Percentiles rank a stretch among this genome's conserved stretches.
Conservation (phyloP, 2,329 filamentous ascomycete species). For the Verticillium longisporum region DNA sequence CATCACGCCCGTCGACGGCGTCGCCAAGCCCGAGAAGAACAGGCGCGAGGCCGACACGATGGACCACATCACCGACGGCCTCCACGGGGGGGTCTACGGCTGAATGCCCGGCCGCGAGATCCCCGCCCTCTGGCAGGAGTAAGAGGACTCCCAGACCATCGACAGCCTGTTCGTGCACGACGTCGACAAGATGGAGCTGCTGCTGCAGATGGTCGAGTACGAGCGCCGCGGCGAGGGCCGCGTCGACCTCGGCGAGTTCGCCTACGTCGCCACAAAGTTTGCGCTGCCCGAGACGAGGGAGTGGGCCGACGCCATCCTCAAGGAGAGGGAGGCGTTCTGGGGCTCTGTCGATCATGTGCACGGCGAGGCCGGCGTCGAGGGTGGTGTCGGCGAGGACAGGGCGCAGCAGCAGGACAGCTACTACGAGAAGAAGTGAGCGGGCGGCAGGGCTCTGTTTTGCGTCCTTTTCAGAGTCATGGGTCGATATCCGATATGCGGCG, state of each 20-base stretch:
- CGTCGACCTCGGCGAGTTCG: conserved; percentile 81
- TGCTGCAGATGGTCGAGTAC: conserved; percentile 95
- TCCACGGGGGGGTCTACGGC: conserved; percentile 71
- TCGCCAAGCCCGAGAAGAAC: conserved; percentile 82
- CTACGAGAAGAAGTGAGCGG: conserved; percentile 25
- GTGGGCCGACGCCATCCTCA: conserved; percentile 72
- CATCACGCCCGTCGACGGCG: conserved; percentile 86
- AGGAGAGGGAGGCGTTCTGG: conserved; percentile 73
- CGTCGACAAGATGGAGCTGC: conserved; percentile 91
- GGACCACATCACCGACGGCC: conserved; percentile 72
- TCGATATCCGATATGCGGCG: not conserved
- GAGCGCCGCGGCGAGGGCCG: conserved; percentile 62
- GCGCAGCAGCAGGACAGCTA: conserved; percentile 41
- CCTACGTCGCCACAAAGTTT: conserved; percentile 68
- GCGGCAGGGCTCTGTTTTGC: not conserved
- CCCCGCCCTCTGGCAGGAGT: conserved; percentile 83
- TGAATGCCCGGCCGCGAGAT: conserved; percentile 65
- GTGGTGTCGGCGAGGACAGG: conserved; percentile 27
- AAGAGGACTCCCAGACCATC: conserved; percentile 77
- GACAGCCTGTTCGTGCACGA: conserved; percentile 93
- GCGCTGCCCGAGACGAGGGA: conserved; percentile 68
- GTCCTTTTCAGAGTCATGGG: too few species aligned
- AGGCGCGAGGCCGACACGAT: conserved; percentile 83
- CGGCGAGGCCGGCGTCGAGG: conserved; percentile 33
- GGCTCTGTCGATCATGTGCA: conserved; percentile 38